Base-by-base conservation (phyloP, 1,284 basidiomycete genomes). In the Volvariella volvacea region DNA sequence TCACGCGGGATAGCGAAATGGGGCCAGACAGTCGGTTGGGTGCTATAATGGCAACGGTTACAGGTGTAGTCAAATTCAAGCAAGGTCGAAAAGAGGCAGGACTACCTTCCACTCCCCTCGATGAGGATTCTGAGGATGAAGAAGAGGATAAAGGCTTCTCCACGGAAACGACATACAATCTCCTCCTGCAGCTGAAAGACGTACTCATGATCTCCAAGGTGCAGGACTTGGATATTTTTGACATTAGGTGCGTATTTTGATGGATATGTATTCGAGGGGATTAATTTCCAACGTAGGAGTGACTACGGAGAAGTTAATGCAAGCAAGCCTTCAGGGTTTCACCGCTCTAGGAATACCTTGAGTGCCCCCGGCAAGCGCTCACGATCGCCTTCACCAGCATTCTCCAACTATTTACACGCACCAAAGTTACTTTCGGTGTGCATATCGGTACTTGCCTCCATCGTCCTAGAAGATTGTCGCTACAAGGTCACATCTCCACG, bases 401-500 rank as follows among this genome's bases (percentile, higher is more conserved):
- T 57, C 19, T 56, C 54, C 44, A 50, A 47, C 16, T 56, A 48
- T 41, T 47, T 61, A 28, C 66, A 63, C 44, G 63, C 71, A 20
- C 69, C 76, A 9, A 70, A 77, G 42, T 64, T 84, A 22, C 63
- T 84, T 25, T 65, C 73, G 1, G 66, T 73, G 43, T 83, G 80
- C 55, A 72, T 87, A n/a, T 70, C 72, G 12, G 58, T 81, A 31
- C 66, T 88, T 9, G 65, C 71, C 2, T 83, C 83, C 2, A 62
- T 88, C 10, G 66, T 86, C 16, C 59, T 65, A 3, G 80, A 86
- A 47, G 84, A 88, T 53, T 85, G 83, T 57, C 78, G 83, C 2
- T 85, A 74, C 58, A 73, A 73, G 50, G 68, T 74, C 3, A 60
- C 70, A 10, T 67, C 64, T 20, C 74, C 79, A 14, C 71, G 78